Evolutionary conservation across 129 eudicot species (phyloP), one percentile per base, ranked within the genome.

Genomic region (Saussurea involucrata): DNA sequence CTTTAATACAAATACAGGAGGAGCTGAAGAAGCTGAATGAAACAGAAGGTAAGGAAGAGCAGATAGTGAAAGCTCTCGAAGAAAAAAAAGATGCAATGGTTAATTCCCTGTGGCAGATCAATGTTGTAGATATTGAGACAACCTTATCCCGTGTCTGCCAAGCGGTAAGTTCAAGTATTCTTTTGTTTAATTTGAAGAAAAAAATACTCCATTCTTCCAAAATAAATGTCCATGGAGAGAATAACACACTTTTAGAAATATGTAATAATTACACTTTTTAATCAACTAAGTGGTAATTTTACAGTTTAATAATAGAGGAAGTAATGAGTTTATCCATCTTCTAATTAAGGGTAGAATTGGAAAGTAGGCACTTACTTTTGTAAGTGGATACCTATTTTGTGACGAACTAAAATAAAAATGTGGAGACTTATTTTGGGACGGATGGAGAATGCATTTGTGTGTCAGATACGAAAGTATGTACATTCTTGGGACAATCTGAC

Each of bases 111-210:
- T 93, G 98, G 98, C 96, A 86, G 82, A 86, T 93, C 44, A 93
- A 93, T 76, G 98, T 93, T 69, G 92, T 87, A 12, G 98, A 93
- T 80, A 93, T 93, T 22, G 98, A 93, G 80, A 78, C 81, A 32
- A 93, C 98, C n/a, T 75, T 93, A 74, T 81, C 90, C 17, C 95
- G 82, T 31, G 98, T 93, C 34, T 90, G 98, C 86, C 96, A 93
- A 87, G 88, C 95, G 5, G 98, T 93, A 78, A 84, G 92, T 84
- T 76, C 73, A 6, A 5, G 6, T 29, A 24, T 71, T 65, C 24
- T 81, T 70, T 55, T 46, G 5, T 32, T 46, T 18, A 57, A 28
- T 36, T 34, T 8, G 13, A 57, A 69, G n/a, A 40, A 12, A 44
- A 4, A 2, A 32, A 6, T 17, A 34, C 2, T 40, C 21, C 9